Percentiles rank a stretch among this genome's conserved stretches.
Conservation (phyloP, 441 rosid species). For the Erodium trifolium region DNA sequence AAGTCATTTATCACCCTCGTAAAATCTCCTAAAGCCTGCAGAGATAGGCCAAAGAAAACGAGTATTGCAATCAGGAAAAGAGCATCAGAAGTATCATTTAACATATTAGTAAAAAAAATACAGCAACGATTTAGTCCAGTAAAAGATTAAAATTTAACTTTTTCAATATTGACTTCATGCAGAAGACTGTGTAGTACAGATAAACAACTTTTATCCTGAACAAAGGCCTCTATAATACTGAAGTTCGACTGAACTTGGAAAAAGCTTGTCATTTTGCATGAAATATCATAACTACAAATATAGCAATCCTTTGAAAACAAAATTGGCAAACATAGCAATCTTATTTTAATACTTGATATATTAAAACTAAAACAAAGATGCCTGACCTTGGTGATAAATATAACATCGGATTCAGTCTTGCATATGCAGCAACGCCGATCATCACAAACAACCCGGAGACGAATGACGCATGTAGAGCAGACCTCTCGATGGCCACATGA, state of each 20-base stretch:
- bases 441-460: slow-evolving; percentile 38
- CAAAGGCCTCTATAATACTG: no score
- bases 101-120: no score
- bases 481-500: slow-evolving; percentile 44
- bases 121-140: no score
- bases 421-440: slow-evolving; percentile 29
- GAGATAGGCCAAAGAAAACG: not conserved
- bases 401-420: slow-evolving; percentile 25
- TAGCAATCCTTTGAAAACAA: not conserved
- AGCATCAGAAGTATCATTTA: not conserved
- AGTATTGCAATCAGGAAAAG: not conserved
- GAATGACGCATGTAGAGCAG: slow-evolving; percentile 40
- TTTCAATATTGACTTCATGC: not conserved
- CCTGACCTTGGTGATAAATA: slow-evolving; percentile 32
- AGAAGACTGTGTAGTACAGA: not conserved
- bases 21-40: slow-evolving; percentile 33
- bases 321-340: not conserved
- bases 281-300: not conserved
- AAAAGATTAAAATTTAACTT: not conserved
- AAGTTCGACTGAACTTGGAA: no score
- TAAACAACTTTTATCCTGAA: no score
- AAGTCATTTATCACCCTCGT: slow-evolving; percentile 30
- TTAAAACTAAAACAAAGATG: not conserved
- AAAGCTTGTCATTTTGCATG: no score
- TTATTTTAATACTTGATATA: not conserved